Conservation (phyloP, 441 rosid genomes). For the Breynia disticha region DNA sequence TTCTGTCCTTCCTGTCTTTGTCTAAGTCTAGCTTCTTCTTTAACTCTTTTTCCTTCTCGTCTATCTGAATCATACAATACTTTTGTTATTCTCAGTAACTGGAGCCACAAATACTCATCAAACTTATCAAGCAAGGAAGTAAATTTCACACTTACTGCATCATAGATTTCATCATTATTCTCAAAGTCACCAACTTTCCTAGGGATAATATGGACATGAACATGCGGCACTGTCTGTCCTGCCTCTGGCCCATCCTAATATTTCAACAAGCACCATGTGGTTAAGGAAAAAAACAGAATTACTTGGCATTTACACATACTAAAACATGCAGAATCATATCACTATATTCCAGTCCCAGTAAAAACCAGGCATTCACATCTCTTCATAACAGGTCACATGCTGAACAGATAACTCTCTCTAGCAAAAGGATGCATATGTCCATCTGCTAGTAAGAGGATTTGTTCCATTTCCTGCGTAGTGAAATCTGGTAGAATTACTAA, state of each 20-base stretch:
- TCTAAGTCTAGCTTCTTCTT: slow-evolving; percentile 70
- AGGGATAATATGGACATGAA: slow-evolving; percentile 82
- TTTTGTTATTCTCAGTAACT: background rate
- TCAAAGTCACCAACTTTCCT: slow-evolving; percentile 74
- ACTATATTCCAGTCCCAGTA: background rate
- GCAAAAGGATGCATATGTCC: no score
- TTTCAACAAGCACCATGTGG: background rate
- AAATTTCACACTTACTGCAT: slow-evolving; percentile 44
- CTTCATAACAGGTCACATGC: no score
- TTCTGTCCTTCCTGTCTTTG: slow-evolving; percentile 63
- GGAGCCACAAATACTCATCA: background rate
- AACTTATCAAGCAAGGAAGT: background rate
- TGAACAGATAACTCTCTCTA: no score
- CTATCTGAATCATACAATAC: slow-evolving; percentile 32
- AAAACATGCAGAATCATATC: background rate
- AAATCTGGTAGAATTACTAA: no score
- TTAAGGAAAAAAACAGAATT: no score
- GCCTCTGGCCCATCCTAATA: slow-evolving; percentile 81
- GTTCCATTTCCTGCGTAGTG: no score
- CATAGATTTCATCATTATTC: slow-evolving; percentile 82
- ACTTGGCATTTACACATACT: no score
- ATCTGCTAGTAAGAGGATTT: no score
- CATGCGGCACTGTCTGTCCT: slow-evolving; percentile 89
- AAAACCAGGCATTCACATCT: background rate
- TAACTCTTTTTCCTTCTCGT: slow-evolving; percentile 64